Evolutionary conservation across 78 protist genomes (phyloP), one percentile per base, ranked within the genome.

Genomic region (Ministeria vibrans): DNA sequence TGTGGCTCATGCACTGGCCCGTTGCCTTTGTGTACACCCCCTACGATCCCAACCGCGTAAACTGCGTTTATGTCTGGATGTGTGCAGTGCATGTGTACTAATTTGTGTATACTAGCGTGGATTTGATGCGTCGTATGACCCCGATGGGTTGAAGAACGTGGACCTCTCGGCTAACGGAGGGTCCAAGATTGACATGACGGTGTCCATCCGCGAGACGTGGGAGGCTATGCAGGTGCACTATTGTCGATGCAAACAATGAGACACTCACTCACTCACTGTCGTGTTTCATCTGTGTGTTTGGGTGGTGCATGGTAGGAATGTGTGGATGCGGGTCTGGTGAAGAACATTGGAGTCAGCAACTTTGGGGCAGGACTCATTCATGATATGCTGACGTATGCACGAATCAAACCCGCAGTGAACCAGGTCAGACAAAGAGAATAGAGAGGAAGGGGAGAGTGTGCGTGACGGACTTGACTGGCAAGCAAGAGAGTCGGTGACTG

Each of bases 1-100:
- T 88, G 45, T 84, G 41, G 55, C 84, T 91, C 32, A 61, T 92
- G 43, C 96, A 92, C 77, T 88, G 90, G 91, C 96, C 96, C 51
- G 46, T 86, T 28, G 86, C 83, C n/a, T 75, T 78, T 25, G 42
- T 71, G 72, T 70, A 77, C 82, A 39, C 78, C 18, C 78, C 77
- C 38, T 55, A 84, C 32, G 49, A 61, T 23, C 30, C 68, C 32
- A 36, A 64, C n/a, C n/a, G n/a, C n/a, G n/a, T n/a, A n/a, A n/a
- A n/a, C n/a, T n/a, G n/a, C n/a, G n/a, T n/a, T n/a, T n/a, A n/a
- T n/a, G n/a, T n/a, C n/a, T n/a, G n/a, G n/a, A n/a, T n/a, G n/a
- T n/a, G n/a, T n/a, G n/a, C n/a, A n/a, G n/a, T n/a, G n/a, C n/a
- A n/a, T n/a, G n/a, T n/a, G n/a, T n/a, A n/a, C n/a, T n/a, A n/a